These are phyloP conservation scores for Pleurotus cornucopiae DNA, from an alignment of 768 basidiomycete species.

Conservation along the genomic window DNA sequence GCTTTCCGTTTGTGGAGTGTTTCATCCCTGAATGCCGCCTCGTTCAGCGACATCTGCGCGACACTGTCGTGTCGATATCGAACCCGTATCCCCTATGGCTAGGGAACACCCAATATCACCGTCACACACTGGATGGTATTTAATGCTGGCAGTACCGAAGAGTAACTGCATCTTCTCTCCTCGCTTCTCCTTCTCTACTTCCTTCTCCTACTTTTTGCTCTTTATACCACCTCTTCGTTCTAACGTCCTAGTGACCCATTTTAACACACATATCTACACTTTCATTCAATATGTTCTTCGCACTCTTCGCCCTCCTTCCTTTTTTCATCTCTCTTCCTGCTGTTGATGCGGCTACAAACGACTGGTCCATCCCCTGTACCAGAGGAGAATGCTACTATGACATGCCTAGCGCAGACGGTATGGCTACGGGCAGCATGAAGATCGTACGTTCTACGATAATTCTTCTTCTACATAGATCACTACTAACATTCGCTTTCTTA, in stretches of 20 bases:
- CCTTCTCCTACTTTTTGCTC: too few relatives aligned
- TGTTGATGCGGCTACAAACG: neutral
- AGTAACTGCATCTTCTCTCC: too few relatives aligned
- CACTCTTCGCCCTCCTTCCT: neutral
- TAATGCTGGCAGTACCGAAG: too few relatives aligned
- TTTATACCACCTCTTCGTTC: neutral
- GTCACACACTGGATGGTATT: too few relatives aligned
- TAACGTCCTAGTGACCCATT: slow-evolving; percentile 1
- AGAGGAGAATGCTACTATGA: neutral
- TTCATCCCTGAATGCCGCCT: too few relatives aligned
- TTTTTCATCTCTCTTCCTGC: neutral
- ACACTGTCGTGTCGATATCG: too few relatives aligned
- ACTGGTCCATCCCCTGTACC: neutral
- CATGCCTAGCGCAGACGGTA: neutral
- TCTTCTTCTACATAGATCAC: too few relatives aligned
- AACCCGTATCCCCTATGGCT: too few relatives aligned
- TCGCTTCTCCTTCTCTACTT: too few relatives aligned
- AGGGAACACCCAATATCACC: too few relatives aligned
- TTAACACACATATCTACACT: neutral
- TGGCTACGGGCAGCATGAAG: slow-evolving; percentile 1
- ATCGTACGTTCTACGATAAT: neutral
- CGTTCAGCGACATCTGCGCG: too few relatives aligned
- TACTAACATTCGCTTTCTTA: neutral
- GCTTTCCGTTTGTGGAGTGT: too few relatives aligned
- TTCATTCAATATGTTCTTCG: neutral